These are phyloP conservation scores for Botryosphaeria dothidea DNA, from an alignment of 2,329 filamentous ascomycete genomes.

Conservation along the genomic window DNA sequence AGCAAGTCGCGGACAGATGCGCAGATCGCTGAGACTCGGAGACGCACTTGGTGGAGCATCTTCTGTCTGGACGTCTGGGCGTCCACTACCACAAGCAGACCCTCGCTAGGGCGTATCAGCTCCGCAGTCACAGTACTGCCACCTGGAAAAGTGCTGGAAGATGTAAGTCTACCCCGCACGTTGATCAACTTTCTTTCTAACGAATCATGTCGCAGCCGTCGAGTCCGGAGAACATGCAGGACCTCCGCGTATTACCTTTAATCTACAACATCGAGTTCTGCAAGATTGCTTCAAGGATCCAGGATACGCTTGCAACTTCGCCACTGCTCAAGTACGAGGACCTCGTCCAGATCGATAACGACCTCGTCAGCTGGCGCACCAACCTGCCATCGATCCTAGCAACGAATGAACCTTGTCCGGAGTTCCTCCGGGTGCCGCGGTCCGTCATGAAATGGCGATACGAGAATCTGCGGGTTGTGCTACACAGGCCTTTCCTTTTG, in stretches of 20 bases:
- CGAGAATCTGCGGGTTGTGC: slow-evolving; percentile 73
- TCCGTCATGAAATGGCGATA: slow-evolving; percentile 83
- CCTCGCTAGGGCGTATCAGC: slow-evolving; percentile 41
- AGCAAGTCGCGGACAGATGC: not conserved
- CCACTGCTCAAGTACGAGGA: slow-evolving; percentile 68
- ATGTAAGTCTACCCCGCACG: slow-evolving; percentile 27
- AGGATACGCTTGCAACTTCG: slow-evolving; percentile 71
- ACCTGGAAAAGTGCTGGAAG: slow-evolving; percentile 34
- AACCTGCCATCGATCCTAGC: slow-evolving; percentile 58
- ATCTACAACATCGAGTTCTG: slow-evolving; percentile 79
- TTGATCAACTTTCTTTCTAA: not conserved
- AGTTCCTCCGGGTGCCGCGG: slow-evolving; percentile 68
- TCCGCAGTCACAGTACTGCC: slow-evolving; percentile 40
- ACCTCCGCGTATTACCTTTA: slow-evolving; percentile 59
- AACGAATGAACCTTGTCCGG: slow-evolving; percentile 64
- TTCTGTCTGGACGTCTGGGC: slow-evolving; percentile 48
- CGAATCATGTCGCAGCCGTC: slow-evolving; percentile 31
- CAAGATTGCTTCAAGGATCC: slow-evolving; percentile 75
- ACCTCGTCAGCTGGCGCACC: slow-evolving; percentile 72
- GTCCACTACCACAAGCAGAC: slow-evolving; percentile 45
- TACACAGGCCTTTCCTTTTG: slow-evolving; percentile 72
- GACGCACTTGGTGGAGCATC: slow-evolving; percentile 48
- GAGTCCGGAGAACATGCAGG: slow-evolving; percentile 56
- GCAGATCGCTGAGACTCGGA: slow-evolving; percentile 36
- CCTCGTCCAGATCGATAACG: slow-evolving; percentile 64